Base-by-base conservation (phyloP, 768 basidiomycete species). In the Gloeostereum incarnatum region DNA sequence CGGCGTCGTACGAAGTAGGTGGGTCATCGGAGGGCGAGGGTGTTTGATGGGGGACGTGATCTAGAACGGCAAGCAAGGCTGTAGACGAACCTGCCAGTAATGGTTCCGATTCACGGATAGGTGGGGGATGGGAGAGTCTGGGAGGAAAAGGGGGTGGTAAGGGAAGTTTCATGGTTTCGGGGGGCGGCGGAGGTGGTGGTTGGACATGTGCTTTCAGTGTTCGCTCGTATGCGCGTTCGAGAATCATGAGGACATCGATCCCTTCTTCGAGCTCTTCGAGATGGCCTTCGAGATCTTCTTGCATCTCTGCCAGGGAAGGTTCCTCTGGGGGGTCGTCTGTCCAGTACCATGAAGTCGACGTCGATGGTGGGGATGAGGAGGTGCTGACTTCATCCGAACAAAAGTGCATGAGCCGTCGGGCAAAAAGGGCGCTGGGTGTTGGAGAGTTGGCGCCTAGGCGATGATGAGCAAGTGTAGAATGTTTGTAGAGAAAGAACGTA, bases 221-320 rank as follows among this genome's bases (percentile, higher is more conserved):
- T 35, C 65, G 65, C 43, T 81, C 75, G 49, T 80, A 85, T 3
- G 82, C 82, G 19, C 67, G 69, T 52, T 85, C 81, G 29, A 85
- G 65, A 35, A 84, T 75, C 51, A 70, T 66, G 10, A 84, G 66
- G 9, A 84, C 67, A 48, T 85, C 78, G 29, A 84, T 61, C 10
- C 78, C 79, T n/a, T 82, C 80, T 25, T 68, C 70, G 9, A 83
- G 68, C 9, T 82, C 79, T 40, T 76, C 73, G n/a, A 81, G 44
- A 11, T 61, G 60, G 33, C 68, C 63, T 38, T 62, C 54, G 9
- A 68, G 53, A 32, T 69, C 51, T 9, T 56, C 54, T 14, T 63
- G 58, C 10, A 75, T 60, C n/a, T 62, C 63, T 18, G 57, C 57
- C 43, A 54, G 51, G 61, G 62, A 52, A 56, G 66, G 48, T 71